Evolutionary conservation across 2,329 filamentous ascomycete species (phyloP).

Genomic region (Furcasterigmium furcatum): DNA sequence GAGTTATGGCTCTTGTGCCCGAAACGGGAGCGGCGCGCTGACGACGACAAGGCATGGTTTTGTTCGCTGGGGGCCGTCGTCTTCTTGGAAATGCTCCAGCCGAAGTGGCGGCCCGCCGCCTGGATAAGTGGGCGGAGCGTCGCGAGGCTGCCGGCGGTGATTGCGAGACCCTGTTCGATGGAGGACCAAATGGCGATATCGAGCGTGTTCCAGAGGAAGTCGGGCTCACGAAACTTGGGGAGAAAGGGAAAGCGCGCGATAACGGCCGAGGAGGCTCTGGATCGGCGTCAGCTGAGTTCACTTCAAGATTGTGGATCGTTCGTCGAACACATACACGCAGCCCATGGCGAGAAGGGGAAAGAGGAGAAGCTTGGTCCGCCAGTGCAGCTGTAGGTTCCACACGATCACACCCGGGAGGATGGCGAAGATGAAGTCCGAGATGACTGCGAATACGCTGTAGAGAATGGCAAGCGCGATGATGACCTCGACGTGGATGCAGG

Average conservation of each 20-base stretch:
- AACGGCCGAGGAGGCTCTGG: constrained; percentile 40
- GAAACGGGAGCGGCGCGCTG: too few species aligned
- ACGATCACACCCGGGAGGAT: constrained; percentile 52
- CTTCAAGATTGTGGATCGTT: too few species aligned
- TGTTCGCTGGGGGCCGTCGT: too few species aligned
- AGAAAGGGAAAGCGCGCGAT: constrained; percentile 37
- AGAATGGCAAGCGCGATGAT: constrained; percentile 48
- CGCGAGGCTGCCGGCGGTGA: constrained; percentile 43
- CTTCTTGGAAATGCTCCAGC: too few species aligned
- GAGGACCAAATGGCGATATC: constrained; percentile 47
- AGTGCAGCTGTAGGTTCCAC: constrained; percentile 51
- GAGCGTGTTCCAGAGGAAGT: constrained; percentile 40
- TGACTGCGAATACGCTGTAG: constrained; percentile 45
- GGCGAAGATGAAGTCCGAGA: constrained; percentile 49
- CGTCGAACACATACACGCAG: constrained; percentile 35
- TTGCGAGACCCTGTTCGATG: constrained; percentile 42
- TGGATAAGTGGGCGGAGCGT: constrained; percentile 42
- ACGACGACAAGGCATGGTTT: too few species aligned
- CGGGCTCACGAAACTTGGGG: constrained; percentile 29
- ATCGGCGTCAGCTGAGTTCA: not conserved
- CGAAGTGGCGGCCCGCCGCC: constrained; percentile 25
- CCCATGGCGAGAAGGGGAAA: constrained; percentile 53
- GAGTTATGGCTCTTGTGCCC: too few species aligned
- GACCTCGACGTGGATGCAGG: constrained; percentile 26
- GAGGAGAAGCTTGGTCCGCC: constrained; percentile 46